Evolutionary conservation across 2,329 filamentous ascomycete genomes (phyloP).

Genomic region (Plectosphaerella plurivora): DNA sequence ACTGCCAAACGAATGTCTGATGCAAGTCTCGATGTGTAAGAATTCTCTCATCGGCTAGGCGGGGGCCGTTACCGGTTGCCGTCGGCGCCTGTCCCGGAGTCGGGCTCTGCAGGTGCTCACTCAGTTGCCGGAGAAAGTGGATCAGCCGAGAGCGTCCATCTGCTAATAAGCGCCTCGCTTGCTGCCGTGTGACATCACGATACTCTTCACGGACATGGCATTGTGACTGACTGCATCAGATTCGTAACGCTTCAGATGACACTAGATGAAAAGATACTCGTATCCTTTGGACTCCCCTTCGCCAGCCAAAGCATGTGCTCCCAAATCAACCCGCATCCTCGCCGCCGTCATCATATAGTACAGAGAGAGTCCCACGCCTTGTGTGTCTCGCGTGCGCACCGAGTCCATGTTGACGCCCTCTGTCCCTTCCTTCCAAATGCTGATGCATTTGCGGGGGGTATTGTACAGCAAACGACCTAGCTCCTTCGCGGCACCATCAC

Average conservation of each 20-base stretch:
- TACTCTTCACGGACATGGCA: too few species aligned
- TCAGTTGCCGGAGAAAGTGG: too few species aligned
- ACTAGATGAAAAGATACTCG: not conserved
- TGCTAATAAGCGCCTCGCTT: too few species aligned
- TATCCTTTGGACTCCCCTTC: not conserved
- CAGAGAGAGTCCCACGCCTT: not conserved
- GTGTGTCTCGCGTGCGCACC: too few species aligned
- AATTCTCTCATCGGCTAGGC: conserved; percentile 1
- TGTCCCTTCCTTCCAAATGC: too few species aligned
- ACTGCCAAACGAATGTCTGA: not conserved
- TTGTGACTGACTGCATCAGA: too few species aligned
- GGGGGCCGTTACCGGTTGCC: conserved; percentile 2
- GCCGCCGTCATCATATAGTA: not conserved
- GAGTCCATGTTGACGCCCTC: too few species aligned
- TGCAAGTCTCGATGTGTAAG: not conserved
- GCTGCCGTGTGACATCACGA: too few species aligned
- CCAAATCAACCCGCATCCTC: not conserved
- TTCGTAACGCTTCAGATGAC: too few species aligned
- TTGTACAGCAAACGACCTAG: too few species aligned
- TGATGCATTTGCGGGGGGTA: not conserved
- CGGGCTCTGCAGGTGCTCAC: not conserved
- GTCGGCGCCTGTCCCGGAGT: not conserved
- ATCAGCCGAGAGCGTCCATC: too few species aligned
- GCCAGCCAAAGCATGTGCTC: not conserved
- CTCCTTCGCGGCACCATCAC: not conserved